Evolutionary conservation across 148 eudicot genomes (phyloP), one percentile per base, ranked within the genome.

Genomic region (Polygonum maritimum): DNA sequence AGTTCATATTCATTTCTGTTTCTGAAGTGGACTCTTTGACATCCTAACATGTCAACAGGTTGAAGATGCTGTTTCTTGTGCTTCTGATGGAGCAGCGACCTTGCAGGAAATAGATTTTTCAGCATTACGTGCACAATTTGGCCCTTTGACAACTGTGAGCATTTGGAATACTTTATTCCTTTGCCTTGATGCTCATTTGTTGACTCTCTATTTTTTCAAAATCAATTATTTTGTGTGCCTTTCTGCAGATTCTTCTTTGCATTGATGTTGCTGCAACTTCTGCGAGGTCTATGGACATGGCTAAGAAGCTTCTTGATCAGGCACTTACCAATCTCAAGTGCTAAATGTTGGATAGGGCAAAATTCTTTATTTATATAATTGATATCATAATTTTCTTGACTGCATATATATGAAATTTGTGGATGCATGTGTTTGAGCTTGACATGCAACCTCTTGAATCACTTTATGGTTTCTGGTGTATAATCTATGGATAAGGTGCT

Each of bases 261-360:
- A 82, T 95, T 71, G 99, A 95, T 83, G 96, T 95, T 77, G 97
- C 99, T 76, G 81, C 92, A 76, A 81, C 94, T 75, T 95, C 97
- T 82, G 86, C 99, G 18, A 90, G 80, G 84, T 89, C 87, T 54
- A 77, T 78, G 74, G 78, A 72, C 72, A 77, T 90, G 83, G 91
- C 97, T 73, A 80, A 83, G 79, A 86, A 90, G 84, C 94, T 95
- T 75, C 81, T 92, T 71, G 88, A 88, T 83, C 97, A 95, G 96
- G 99, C 78, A 84, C 80, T 78, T 72, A 79, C 69, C 80, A 71
- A 45, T 73, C 74, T 48, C 36, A 74, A 78, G 78, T 73, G 73
- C 19, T 63, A 70, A 41, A 57, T 52, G 48, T 54, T 52, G 57
- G 36, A 48, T 69, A 48, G n/a, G 38, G 74, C 31, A 71, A 33